Evolutionary conservation across 192 early-diverging fungal species (phyloP).

Genomic region (Umbelopsis sp.): DNA sequence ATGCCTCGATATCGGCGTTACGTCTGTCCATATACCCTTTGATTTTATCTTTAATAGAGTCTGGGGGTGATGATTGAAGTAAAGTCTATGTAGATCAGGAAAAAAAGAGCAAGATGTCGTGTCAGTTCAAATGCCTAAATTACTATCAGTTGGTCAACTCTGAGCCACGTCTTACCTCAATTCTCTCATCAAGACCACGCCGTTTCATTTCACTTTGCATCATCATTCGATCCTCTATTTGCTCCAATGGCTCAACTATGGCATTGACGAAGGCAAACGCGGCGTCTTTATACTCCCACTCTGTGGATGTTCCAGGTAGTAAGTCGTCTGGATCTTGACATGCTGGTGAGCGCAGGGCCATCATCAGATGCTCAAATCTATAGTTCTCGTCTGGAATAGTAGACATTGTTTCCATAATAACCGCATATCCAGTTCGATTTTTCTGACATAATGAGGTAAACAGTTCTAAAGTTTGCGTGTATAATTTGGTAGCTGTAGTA

Average conservation of each 20-base stretch:
- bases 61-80: conserved; percentile 33
- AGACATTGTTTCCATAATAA: conserved; percentile 48
- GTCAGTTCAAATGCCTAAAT: conserved; percentile 6
- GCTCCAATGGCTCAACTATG: conserved; percentile 47
- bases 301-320: conserved; percentile 20
- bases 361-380: conserved; percentile 56
- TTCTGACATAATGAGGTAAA: conserved; percentile 50
- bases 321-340: background rate
- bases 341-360: conserved; percentile 21
- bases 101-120: background rate
- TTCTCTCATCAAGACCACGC: conserved; percentile 52
- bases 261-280: conserved; percentile 49
- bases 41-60: conserved; percentile 47
- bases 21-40: conserved; percentile 44
- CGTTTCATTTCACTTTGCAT: conserved; percentile 50
- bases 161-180: conserved; percentile 29
- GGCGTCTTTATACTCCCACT: conserved; percentile 51
- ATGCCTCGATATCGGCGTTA: conserved; percentile 46
- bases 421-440: conserved; percentile 45
- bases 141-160: background rate
- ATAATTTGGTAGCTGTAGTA: conserved; percentile 36
- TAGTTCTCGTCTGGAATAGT: conserved; percentile 55
- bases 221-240: conserved; percentile 43
- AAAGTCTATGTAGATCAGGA: background rate
- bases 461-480: conserved; percentile 48